Base-by-base conservation (phyloP, 352 stramenopile genomes). In the Globisporangium mamillatum region DNA sequence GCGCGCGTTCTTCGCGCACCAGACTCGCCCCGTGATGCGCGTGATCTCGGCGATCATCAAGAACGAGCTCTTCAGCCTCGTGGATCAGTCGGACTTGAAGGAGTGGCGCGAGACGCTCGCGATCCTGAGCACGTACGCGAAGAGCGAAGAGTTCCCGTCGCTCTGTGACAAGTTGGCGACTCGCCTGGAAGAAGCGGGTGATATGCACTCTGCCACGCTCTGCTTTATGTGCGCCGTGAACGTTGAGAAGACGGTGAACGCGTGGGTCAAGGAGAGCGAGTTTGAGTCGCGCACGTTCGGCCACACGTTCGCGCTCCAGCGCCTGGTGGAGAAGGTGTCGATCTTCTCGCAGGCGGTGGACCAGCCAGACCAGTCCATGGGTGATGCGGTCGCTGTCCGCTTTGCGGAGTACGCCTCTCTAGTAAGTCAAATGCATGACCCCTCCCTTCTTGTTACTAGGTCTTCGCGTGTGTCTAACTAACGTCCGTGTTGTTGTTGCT, bases 141-240 rank as follows among this genome's bases (percentile, higher is more conserved):
- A 98, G 75, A 97, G 90, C 55, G 95, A 99, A 56, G 94, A 99
- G 79, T 99, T 99, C 70, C 91, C 95, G 41, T 80, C 71, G 34
- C 86, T 99, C 29, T 99, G 97, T 70, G 93, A 99, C 68, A 89
- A 92, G 34, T 79, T 99, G 18, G 97, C 95, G 22, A 85, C 89
- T 38, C 80, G 92, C 48, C 83, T 99, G 9, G 95, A 99, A 77
- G 75, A 60, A 0, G 87, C 95, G 63, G 87, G 95, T 1, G 96
- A 99, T 71, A 52, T 88, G 44, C 79, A 90, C 67, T 97, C 88
- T 66, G 97, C 97, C 22, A 98, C 91, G 48, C 76, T 99, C 25
- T 99, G 97, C 76, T 99, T 97, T 79, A 98, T 99, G 94, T 99
- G 96, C 69, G 93, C 95, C n/a, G 84, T 95, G 36, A 95, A 97